phyloP scores from a whole-genome alignment of 805 yeast species.

The Candida germanica region DNA sequence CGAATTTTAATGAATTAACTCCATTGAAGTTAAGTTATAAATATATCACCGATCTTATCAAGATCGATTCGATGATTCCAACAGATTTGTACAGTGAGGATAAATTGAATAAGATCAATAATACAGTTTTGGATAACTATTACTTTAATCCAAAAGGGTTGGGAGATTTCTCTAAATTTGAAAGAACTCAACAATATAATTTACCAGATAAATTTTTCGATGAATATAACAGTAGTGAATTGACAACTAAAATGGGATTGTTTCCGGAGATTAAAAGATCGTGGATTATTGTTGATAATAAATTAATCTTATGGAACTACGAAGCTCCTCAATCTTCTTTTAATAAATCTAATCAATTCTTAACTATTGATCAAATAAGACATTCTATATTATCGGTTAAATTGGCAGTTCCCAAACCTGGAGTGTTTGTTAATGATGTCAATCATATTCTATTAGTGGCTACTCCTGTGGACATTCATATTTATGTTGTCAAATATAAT shows the following conservation, averaged over 20 bases:
- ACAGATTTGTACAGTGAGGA: slow-evolving; percentile 54
- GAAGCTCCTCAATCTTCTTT: slow-evolving; percentile 50
- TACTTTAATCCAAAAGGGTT: slow-evolving; percentile 48
- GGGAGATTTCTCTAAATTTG: slow-evolving; percentile 70
- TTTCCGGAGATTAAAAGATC: slow-evolving; percentile 76
- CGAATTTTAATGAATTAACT: slow-evolving; percentile 49
- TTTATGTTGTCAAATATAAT: slow-evolving; percentile 66
- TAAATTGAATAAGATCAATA: slow-evolving; percentile 45
- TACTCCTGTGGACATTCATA: slow-evolving; percentile 74
- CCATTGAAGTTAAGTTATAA: slow-evolving; percentile 61
- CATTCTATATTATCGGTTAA: slow-evolving; percentile 75
- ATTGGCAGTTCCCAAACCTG: slow-evolving; percentile 76
- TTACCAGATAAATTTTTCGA: slow-evolving; percentile 81
- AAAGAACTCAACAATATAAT: slow-evolving; percentile 60
- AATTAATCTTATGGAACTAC: slow-evolving; percentile 82
- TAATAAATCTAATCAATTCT: slow-evolving; percentile 51
- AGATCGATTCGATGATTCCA: slow-evolving; percentile 56
- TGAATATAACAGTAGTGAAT: slow-evolving; percentile 64
- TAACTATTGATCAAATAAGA: slow-evolving; percentile 76
- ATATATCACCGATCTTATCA: slow-evolving; percentile 57
- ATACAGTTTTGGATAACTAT: slow-evolving; percentile 58
- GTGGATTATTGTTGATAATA: slow-evolving; percentile 83
- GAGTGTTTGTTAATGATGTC: slow-evolving; percentile 76
- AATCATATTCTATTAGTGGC: slow-evolving; percentile 71
- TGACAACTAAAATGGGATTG: slow-evolving; percentile 74